Conservation (phyloP, 495 filamentous ascomycete genomes). For the Neurospora pannonica region DNA sequence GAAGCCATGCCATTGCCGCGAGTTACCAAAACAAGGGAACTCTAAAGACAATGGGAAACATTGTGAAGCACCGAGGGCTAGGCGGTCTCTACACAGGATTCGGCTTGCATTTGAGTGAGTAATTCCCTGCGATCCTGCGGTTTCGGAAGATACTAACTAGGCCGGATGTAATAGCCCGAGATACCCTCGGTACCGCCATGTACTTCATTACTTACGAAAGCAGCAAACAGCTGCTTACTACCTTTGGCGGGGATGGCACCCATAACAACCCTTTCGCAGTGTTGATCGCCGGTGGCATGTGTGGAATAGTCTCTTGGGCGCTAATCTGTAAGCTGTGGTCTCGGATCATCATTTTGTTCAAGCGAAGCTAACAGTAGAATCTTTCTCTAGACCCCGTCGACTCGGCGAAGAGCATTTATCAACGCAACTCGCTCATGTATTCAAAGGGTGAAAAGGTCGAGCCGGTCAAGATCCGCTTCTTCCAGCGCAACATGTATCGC, state of each 20-base stretch:
- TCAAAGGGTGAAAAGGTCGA: conserved; percentile 48
- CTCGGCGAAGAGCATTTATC: conserved; percentile 74
- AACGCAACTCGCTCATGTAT: conserved; percentile 66
- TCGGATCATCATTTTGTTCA: neutral
- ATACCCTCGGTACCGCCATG: conserved; percentile 79
- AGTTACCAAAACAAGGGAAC: conserved; percentile 76
- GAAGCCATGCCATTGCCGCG: conserved; percentile 49
- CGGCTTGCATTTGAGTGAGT: conserved; percentile 67
- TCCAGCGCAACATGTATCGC: conserved; percentile 62
- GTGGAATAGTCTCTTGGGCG: conserved; percentile 74
- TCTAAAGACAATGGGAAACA: conserved; percentile 65
- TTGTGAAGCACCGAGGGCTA: conserved; percentile 69
- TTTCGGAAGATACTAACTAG: conserved; percentile 1
- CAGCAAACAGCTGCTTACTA: conserved; percentile 74
- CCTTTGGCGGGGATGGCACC: conserved; percentile 54
- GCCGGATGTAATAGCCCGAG: conserved; percentile 45
- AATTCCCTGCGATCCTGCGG: neutral
- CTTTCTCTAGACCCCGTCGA: conserved; percentile 56
- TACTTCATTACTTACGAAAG: conserved; percentile 92
- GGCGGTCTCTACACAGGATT: conserved; percentile 81
- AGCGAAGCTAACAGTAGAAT: neutral
- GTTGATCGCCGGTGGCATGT: conserved; percentile 63
- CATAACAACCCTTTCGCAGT: conserved; percentile 66
- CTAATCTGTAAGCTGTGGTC: conserved; percentile 46
- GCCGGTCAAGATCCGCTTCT: conserved; percentile 60